Conservation (phyloP, 2,329 filamentous ascomycete species). For the Arthrobotrys iridis region DNA sequence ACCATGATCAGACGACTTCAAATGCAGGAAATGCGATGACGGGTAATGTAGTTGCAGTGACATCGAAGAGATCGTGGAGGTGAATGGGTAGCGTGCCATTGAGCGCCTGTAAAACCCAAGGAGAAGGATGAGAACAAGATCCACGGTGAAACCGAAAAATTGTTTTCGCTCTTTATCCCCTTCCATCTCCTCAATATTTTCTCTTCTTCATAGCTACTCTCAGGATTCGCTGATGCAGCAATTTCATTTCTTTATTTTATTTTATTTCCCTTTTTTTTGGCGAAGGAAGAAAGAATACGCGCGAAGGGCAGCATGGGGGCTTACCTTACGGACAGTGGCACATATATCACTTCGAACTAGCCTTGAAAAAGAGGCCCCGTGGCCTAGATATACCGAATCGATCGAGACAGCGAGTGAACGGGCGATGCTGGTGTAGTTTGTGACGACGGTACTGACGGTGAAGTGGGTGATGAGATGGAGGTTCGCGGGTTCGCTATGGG, state of each 20-base stretch:
- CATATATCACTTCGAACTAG: neutral
- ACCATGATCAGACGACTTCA: slow-evolving; percentile 51
- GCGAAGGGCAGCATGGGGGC: slow-evolving; percentile 22
- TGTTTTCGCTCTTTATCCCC: slow-evolving; percentile 50
- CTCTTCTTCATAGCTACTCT: neutral
- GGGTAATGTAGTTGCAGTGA: slow-evolving; percentile 30
- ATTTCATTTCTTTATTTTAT: neutral
- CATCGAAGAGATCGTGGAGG: slow-evolving; percentile 46
- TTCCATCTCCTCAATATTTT: slow-evolving; percentile 20
- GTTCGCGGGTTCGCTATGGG: neutral
- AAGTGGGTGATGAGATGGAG: slow-evolving; percentile 23
- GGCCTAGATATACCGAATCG: neutral
- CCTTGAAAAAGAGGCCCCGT: neutral
- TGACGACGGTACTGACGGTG: neutral
- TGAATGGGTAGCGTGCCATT: slow-evolving; percentile 38
- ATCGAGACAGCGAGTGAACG: neutral
- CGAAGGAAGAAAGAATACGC: slow-evolving; percentile 26
- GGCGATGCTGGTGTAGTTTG: neutral
- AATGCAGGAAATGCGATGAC: slow-evolving; percentile 35
- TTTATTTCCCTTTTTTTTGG: too few species aligned
- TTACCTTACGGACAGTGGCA: slow-evolving; percentile 3
- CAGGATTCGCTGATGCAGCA: neutral
- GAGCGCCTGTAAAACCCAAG: slow-evolving; percentile 50
- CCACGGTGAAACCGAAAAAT: slow-evolving; percentile 52
- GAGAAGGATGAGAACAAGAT: slow-evolving; percentile 55